Evolutionary conservation across 2,329 filamentous ascomycete species (phyloP), one percentile per base, ranked within the genome.

Genomic region (Venturia pyrina): DNA sequence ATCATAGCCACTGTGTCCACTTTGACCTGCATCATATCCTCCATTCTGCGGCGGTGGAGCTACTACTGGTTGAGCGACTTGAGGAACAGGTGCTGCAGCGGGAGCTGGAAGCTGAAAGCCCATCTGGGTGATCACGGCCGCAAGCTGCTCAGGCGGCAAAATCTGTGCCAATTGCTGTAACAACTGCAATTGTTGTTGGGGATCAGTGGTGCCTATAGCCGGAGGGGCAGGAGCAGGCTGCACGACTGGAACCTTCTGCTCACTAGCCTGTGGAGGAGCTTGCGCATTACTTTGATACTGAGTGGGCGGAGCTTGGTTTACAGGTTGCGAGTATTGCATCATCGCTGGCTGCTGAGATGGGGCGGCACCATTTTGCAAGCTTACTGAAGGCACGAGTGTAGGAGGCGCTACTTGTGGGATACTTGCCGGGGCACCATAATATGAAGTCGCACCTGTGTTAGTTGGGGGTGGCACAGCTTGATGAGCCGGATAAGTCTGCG

Each of bases 161-260:
- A 44, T 37, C 11, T 37, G 41, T 37, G 64, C 64, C 32, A 66
- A 32, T 19, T 50, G 41, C 65, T 63, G 59, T 37, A 66, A 56
- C 15, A 66, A 50, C 53, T 65, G 68, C 64, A 66, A 68, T 37
- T 59, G 53, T 37, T 59, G 53, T 67, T 66, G 68, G 67, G 63
- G 63, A 46, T 65, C 53, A 48, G 24, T 11, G 28, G 43, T 34
- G 11, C 41, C 62, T 64, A 24, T 6, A 34, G 24, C 62, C 21
- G 41, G 62, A 40, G 50, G 48, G 24, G 48, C 34, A 21, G 32
- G 48, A 28, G 48, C 34, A 15, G 32, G 28, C 34, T 57, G 53
- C 48, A 48, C 37, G n/a, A 21, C 37, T 19, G 43, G 43, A 28
- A 46, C 21, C 8, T 28, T 62, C 6, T 62, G 37, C 21, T 44